Percentiles rank a stretch among this genome's conserved stretches.
These are phyloP conservation scores for Chlorophyllum brunneum DNA, from an alignment of 768 basidiomycete genomes.

Conservation along the genomic window DNA sequence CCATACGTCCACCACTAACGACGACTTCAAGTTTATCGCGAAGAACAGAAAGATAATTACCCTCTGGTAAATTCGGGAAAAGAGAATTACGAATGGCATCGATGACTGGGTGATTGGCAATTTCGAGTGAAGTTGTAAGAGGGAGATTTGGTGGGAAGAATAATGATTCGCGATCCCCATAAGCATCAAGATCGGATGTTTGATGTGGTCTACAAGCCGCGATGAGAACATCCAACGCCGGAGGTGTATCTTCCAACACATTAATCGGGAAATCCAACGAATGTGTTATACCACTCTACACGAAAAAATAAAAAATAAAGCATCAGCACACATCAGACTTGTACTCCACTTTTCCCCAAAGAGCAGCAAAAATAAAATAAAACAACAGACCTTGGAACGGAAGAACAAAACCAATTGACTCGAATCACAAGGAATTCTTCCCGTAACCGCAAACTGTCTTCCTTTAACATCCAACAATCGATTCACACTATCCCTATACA, in stretches of 20 bases:
- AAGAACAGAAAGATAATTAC: constrained; percentile 65
- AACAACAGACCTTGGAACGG: constrained; percentile 59
- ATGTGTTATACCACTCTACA: constrained; percentile 72
- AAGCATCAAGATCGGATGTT: constrained; percentile 47
- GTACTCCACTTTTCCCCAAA: not conserved
- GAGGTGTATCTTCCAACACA: constrained; percentile 68
- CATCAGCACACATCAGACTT: not conserved
- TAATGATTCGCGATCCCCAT: constrained; percentile 59
- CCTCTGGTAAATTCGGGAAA: constrained; percentile 66
- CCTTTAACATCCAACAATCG: constrained; percentile 55
- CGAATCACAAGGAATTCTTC: constrained; percentile 68
- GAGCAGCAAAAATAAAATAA: not conserved
- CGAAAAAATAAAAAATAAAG: not conserved
- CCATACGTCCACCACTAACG: constrained; percentile 54
- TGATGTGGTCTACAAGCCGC: constrained; percentile 68
- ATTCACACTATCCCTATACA: constrained; percentile 51
- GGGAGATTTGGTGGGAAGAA: constrained; percentile 73
- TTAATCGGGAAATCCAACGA: constrained; percentile 82
- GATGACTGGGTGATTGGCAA: constrained; percentile 79
- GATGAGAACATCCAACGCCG: constrained; percentile 75
- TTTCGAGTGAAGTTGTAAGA: constrained; percentile 71
- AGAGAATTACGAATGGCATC: constrained; percentile 68
- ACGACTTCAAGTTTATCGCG: constrained; percentile 72
- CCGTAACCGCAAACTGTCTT: constrained; percentile 60
- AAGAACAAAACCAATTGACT: constrained; percentile 71